phyloP scores from a whole-genome alignment of 345 rosid genomes.

The Ceriops tagal region DNA sequence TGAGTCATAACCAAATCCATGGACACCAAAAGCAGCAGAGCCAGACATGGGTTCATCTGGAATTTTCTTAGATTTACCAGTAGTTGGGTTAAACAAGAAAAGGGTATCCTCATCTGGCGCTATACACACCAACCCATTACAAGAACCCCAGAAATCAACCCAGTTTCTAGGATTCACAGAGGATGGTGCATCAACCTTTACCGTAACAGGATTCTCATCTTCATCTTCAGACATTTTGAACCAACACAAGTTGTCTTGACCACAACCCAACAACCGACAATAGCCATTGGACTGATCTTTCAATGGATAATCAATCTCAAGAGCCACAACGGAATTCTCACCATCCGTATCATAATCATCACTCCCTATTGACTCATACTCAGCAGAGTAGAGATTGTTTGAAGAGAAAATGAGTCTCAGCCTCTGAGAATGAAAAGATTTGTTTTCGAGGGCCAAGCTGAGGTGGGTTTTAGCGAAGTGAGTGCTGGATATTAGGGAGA shows the following conservation, averaged over 20 bases:
- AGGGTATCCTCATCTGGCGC: constrained; percentile 25
- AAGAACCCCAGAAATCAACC: constrained; percentile 38
- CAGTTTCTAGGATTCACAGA: constrained; percentile 12
- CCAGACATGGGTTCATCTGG: constrained; percentile 1
- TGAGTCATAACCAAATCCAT: constrained; percentile 39
- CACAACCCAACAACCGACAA: constrained; percentile 12
- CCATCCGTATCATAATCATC: not conserved
- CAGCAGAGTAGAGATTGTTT: constrained; percentile 14
- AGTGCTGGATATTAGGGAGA: not conserved
- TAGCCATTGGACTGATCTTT: not conserved
- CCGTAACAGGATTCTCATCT: constrained; percentile 30
- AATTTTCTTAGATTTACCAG: constrained; percentile 38
- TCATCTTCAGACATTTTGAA: constrained; percentile 25
- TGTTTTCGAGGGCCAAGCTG: constrained; percentile 9
- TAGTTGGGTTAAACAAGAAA: constrained; percentile 47
- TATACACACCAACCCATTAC: constrained; percentile 43
- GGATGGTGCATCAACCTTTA: constrained; percentile 16
- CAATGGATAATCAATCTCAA: constrained; percentile 22
- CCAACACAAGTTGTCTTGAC: constrained; percentile 11
- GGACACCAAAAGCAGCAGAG: not conserved
- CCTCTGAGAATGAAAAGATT: constrained; percentile 3
- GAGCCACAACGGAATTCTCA: constrained; percentile 20
- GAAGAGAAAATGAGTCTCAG: constrained; percentile 16
- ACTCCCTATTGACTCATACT: constrained; percentile 11
- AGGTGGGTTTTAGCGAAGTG: constrained; percentile 36